phyloP scores from a whole-genome alignment of 306 rosid species.

The Vigna hirtella region DNA sequence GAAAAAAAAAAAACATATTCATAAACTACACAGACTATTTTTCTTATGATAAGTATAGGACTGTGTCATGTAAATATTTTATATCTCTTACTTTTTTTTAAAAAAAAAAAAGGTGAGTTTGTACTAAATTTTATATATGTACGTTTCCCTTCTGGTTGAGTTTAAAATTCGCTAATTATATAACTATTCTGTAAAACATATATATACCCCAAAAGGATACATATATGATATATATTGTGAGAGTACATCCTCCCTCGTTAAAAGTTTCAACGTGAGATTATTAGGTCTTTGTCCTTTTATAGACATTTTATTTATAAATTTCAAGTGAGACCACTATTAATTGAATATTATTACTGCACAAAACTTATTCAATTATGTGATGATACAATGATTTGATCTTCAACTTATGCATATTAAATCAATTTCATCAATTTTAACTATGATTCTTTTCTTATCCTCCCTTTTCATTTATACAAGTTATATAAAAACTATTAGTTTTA shows the following conservation, averaged over 20 bases:
- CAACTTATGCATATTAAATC: background rate
- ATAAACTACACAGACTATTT: background rate
- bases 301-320: background rate
- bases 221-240: background rate
- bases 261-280: background rate
- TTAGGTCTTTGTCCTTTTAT: too few relatives aligned
- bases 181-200: too few relatives aligned
- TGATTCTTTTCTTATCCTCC: background rate
- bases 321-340: background rate
- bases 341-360: background rate
- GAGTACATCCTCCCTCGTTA: background rate
- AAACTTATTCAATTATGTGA: background rate
- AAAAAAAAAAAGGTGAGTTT: background rate
- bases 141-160: too few relatives aligned
- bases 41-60: background rate
- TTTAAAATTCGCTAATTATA: too few relatives aligned
- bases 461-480: too few relatives aligned
- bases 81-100: background rate
- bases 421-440: background rate
- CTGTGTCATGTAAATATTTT: background rate
- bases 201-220: background rate
- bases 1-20: too few relatives aligned
- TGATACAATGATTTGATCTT: background rate
- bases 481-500: too few relatives aligned
- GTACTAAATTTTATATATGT: too few relatives aligned